A percentile compares a stretch with the other conserved stretches of the same genome.
These are phyloP conservation scores for Trichoderma parareesei DNA, from an alignment of 495 filamentous ascomycete genomes.

Conservation along the genomic window DNA sequence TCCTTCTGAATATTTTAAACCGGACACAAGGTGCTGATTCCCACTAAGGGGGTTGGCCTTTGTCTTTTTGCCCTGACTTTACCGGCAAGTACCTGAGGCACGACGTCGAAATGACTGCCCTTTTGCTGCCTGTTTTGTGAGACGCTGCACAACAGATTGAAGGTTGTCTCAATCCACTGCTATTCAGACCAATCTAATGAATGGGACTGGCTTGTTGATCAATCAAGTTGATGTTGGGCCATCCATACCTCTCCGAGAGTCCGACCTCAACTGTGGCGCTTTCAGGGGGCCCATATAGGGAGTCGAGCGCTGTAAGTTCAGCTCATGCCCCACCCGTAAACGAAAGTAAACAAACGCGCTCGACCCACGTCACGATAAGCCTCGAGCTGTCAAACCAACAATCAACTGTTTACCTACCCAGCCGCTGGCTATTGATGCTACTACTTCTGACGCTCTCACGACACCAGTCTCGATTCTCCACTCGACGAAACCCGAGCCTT, in stretches of 20 bases:
- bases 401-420: neutral
- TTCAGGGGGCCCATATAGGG: neutral
- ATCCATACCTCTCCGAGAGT: no score
- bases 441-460: neutral
- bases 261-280: neutral
- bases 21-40: no score
- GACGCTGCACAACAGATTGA: no score
- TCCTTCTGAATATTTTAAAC: no score
- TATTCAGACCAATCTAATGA: no score
- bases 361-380: neutral
- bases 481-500: neutral
- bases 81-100: no score
- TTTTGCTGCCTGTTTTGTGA: no score
- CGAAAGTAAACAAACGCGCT: slow-evolving; percentile 3
- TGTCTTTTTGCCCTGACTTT: no score
- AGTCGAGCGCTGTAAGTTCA: neutral
- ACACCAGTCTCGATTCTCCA: neutral
- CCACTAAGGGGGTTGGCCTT: no score
- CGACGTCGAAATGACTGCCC: no score
- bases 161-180: no score
- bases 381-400: neutral
- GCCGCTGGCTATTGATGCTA: neutral
- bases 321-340: neutral
- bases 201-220: no score
- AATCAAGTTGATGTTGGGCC: neutral